Percentiles rank a stretch among this genome's conserved stretches.
Evolutionary conservation across 306 rosid species (phyloP).

Genomic region (Glycyrrhiza uralensis): DNA sequence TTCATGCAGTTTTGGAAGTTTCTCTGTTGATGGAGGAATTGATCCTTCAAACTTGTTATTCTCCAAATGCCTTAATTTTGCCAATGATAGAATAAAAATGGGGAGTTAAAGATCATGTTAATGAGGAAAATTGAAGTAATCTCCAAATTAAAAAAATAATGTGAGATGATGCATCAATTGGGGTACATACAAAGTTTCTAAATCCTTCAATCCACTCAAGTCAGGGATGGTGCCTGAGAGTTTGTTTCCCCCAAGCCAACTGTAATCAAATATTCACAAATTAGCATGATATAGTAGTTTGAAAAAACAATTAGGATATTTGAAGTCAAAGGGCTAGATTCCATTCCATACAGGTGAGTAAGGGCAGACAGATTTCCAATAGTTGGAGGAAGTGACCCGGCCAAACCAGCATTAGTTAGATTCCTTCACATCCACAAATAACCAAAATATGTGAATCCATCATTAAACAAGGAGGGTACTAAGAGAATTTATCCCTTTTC

Average conservation of each 20-base stretch:
- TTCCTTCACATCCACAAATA: conserved; percentile 49
- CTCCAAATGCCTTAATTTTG: conserved; percentile 73
- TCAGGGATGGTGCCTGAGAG: conserved; percentile 74
- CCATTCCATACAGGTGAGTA: conserved; percentile 64
- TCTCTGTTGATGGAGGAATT: conserved; percentile 47
- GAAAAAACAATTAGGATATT: neutral
- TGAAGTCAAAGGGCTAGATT: neutral
- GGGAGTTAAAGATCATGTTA: neutral
- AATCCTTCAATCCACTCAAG: conserved; percentile 47
- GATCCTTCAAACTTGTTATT: conserved; percentile 66
- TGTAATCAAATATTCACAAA: conserved; percentile 28
- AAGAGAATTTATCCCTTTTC: neutral
- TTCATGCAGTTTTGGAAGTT: conserved; percentile 54
- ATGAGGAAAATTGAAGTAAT: conserved; percentile 9
- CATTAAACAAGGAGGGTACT: neutral
- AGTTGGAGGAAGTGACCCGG: conserved; percentile 57
- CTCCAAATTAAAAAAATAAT: neutral
- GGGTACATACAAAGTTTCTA: conserved; percentile 62
- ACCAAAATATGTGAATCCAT: conserved; percentile 18
- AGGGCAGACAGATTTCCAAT: conserved; percentile 55
- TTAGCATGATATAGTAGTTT: neutral
- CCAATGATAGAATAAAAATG: neutral
- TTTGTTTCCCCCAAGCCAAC: conserved; percentile 76
- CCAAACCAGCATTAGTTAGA: conserved; percentile 49
- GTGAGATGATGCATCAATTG: neutral